Conservation (phyloP, 352 stramenopile genomes). For the Globisporangium irregulare region DNA sequence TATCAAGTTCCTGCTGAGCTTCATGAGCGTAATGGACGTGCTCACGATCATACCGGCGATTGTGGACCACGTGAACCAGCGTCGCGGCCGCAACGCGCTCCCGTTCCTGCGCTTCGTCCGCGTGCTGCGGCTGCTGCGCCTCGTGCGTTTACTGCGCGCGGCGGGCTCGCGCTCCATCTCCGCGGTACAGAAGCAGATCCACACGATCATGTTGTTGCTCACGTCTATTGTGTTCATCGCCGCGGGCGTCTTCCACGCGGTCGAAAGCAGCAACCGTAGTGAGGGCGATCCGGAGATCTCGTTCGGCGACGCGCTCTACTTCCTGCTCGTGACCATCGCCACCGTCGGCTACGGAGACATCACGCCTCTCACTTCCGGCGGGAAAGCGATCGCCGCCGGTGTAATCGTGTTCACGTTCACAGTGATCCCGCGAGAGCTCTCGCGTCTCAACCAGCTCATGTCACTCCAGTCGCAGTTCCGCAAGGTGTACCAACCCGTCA, state of each 20-base stretch:
- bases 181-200: slow-evolving; percentile 62
- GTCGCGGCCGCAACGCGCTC: slow-evolving; percentile 19
- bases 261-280: slow-evolving; percentile 35
- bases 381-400: slow-evolving; percentile 38
- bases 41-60: slow-evolving; percentile 58
- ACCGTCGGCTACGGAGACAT: slow-evolving; percentile 62
- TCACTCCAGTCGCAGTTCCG: slow-evolving; percentile 64
- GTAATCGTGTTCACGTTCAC: slow-evolving; percentile 63
- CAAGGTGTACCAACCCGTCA: slow-evolving; percentile 45
- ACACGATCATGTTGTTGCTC: slow-evolving; percentile 60
- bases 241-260: slow-evolving; percentile 53
- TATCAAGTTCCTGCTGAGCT: slow-evolving; percentile 36
- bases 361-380: slow-evolving; percentile 33
- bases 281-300: slow-evolving; percentile 26
- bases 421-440: slow-evolving; percentile 51
- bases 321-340: slow-evolving; percentile 51
- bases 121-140: slow-evolving; percentile 53
- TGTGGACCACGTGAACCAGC: slow-evolving; percentile 28
- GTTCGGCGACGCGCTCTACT: slow-evolving; percentile 64
- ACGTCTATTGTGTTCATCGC: slow-evolving; percentile 67
- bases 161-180: slow-evolving; percentile 47
- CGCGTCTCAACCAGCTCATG: slow-evolving; percentile 51
- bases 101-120: slow-evolving; percentile 63
- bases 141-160: slow-evolving; percentile 46
- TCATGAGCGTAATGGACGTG: slow-evolving; percentile 58